Percentiles rank a stretch among this genome's conserved stretches.
phyloP scores from a whole-genome alignment of 192 early-diverging fungal species.

The Coemansia sp. region DNA sequence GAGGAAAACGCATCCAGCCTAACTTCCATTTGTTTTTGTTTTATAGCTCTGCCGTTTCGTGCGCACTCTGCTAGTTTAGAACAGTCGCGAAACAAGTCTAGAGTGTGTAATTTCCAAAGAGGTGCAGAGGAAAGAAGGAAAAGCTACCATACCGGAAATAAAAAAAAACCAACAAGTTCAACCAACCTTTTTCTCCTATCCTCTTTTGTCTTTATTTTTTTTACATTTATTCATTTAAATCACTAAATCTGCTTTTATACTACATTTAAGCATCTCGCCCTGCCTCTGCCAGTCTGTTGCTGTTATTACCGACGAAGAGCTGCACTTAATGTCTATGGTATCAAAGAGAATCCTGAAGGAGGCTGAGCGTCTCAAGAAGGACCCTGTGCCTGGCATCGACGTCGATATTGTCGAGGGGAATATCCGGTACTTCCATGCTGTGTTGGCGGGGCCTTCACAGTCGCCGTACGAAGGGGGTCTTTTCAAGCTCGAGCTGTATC shows the following conservation, averaged over 20 bases:
- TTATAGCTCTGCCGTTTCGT: neutral
- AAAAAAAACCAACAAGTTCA: no score
- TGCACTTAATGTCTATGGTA: conserved; percentile 23
- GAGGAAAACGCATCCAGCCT: conserved; percentile 38
- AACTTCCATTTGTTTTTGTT: conserved; percentile 36
- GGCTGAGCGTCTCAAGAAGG: conserved; percentile 89
- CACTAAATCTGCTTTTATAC: neutral
- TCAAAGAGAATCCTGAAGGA: conserved; percentile 70
- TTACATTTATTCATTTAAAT: neutral
- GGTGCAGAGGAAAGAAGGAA: no score
- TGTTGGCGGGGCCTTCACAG: conserved; percentile 84
- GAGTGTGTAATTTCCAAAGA: neutral
- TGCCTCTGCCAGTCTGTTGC: neutral
- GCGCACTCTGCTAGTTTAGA: neutral
- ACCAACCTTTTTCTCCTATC: neutral
- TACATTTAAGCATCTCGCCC: neutral
- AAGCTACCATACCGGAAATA: no score
- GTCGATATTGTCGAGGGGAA: conserved; percentile 91
- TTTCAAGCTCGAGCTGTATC: conserved; percentile 93
- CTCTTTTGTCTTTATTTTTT: neutral
- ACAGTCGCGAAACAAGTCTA: neutral
- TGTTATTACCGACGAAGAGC: neutral
- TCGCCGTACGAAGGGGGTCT: conserved; percentile 95
- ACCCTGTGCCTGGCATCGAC: conserved; percentile 92
- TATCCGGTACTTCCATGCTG: conserved; percentile 95